Conservation (phyloP, 2,329 filamentous ascomycete species). For the Fusarium nematophilum region DNA sequence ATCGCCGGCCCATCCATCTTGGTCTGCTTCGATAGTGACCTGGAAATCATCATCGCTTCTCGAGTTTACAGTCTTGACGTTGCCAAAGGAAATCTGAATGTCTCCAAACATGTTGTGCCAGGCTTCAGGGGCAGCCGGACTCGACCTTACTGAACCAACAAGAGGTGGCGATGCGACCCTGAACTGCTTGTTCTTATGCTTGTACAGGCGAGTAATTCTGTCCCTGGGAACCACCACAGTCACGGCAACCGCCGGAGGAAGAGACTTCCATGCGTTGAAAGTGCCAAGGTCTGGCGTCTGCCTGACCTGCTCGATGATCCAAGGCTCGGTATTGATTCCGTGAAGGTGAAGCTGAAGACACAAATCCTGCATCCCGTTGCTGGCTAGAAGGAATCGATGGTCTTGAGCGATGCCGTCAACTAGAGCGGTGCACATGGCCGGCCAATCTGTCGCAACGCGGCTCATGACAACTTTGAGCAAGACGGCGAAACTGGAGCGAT, state of each 20-base stretch:
- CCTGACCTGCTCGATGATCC: constrained; percentile 42
- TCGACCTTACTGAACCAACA: constrained; percentile 45
- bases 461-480: constrained; percentile 52
- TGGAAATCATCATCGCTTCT: constrained; percentile 46
- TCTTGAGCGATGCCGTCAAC: constrained; percentile 48
- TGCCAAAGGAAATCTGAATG: constrained; percentile 57
- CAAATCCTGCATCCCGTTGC: constrained; percentile 51
- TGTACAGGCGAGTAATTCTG: constrained; percentile 44
- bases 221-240: constrained; percentile 51
- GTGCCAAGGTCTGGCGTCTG: constrained; percentile 35
- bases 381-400: constrained; percentile 43
- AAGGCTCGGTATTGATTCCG: constrained; percentile 47
- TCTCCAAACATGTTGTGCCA: constrained; percentile 54
- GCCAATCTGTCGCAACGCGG: constrained; percentile 50
- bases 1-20: constrained; percentile 50
- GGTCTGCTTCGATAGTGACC: constrained; percentile 50
- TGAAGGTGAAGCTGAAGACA: constrained; percentile 50
- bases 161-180: constrained; percentile 44
- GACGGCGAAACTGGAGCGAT: constrained; percentile 53
- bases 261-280: constrained; percentile 52
- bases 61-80: constrained; percentile 40
- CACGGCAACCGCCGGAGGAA: constrained; percentile 52
- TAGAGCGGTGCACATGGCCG: constrained; percentile 44
- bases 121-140: constrained; percentile 30
- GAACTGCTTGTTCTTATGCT: constrained; percentile 15